phyloP scores from a whole-genome alignment of 257 asterid species.

The Eustoma russellianum region DNA sequence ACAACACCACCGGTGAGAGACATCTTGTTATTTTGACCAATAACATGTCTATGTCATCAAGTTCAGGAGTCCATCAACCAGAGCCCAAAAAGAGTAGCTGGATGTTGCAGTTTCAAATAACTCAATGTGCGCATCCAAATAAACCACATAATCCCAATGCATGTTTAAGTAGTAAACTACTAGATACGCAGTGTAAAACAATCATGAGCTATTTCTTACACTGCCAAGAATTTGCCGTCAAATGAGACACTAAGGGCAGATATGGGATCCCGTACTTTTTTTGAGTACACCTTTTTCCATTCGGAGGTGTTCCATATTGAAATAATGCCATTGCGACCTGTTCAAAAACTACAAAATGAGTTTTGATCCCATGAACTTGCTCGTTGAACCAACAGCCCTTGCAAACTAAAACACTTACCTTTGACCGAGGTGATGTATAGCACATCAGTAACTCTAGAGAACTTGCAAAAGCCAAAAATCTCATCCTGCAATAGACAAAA shows the following conservation, averaged over 20 bases:
- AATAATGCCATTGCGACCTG: conserved; percentile 56
- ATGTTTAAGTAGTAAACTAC: not conserved
- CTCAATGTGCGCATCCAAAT: not conserved
- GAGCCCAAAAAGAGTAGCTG: not conserved
- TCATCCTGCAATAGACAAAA: conserved; percentile 51
- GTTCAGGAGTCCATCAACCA: too few species aligned
- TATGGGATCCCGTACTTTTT: conserved; percentile 53
- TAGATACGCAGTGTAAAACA: not conserved
- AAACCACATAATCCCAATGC: not conserved
- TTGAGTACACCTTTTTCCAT: conserved; percentile 65
- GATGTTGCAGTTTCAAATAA: not conserved
- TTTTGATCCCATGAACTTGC: conserved; percentile 2
- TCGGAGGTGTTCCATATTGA: conserved; percentile 59
- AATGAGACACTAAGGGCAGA: conserved; percentile 81
- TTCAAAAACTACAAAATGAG: conserved; percentile 9
- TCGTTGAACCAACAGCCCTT: too few species aligned
- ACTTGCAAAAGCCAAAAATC: conserved; percentile 62
- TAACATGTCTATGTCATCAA: too few species aligned
- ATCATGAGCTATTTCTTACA: conserved; percentile 37
- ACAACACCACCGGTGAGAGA: too few species aligned
- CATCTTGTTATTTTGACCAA: too few species aligned
- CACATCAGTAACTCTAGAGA: conserved; percentile 51
- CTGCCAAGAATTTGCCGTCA: conserved; percentile 73
- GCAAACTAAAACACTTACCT: conserved; percentile 29
- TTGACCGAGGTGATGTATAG: conserved; percentile 53